Evolutionary conservation across 1,284 basidiomycete species (phyloP), one percentile per base, ranked within the genome.

Genomic region (Microbotryum silenes-acaulis): DNA sequence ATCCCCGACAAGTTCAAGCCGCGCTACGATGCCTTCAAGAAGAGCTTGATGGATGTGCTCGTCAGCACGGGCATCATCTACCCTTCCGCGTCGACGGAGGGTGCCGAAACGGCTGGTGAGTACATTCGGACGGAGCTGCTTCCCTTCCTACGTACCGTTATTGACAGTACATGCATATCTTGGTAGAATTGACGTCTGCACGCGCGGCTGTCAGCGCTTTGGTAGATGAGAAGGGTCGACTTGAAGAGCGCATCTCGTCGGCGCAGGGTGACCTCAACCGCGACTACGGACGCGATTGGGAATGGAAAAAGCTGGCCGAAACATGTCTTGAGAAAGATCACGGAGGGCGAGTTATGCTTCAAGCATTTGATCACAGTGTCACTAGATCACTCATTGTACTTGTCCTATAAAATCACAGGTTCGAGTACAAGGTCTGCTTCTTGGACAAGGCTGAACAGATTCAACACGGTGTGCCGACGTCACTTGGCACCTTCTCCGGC

Each of bases 371-470:
- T 31, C 31, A 31, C 6, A 31, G 31, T 31, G 9, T 31, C 31
- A 31, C 9, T 31, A 31, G 31, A 31, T 31, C 31, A 31, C 31
- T 10, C 56, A 12, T 27, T 50, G 3, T 29, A 9, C 18, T 29
- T 4, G 57, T 51, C 0, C 31, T 21, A 20, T 1, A 20, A 44
- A 37, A 23, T 31, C 50, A 0, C 64, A 92, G 90, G 66, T 98
- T 97, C 76, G 91, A 86, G 1, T 99, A 98, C 75, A 90, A 94
- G 74, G 81, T 97, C n/a, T 98, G 94, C 78, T 82, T 97, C 72
- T 97, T 97, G 68, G 83, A 86, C 16, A 83, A 87, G 68, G 89
- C 88, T 1, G 87, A 81, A 57, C 94, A 99, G 77, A 96, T 86
- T 89, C 21, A 88, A 88, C 74, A 84, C 33, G 50, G 25, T 7